Evolutionary conservation across 371 early-diverging fungal genomes (phyloP).

Genomic region (Parasitella parasitica): DNA sequence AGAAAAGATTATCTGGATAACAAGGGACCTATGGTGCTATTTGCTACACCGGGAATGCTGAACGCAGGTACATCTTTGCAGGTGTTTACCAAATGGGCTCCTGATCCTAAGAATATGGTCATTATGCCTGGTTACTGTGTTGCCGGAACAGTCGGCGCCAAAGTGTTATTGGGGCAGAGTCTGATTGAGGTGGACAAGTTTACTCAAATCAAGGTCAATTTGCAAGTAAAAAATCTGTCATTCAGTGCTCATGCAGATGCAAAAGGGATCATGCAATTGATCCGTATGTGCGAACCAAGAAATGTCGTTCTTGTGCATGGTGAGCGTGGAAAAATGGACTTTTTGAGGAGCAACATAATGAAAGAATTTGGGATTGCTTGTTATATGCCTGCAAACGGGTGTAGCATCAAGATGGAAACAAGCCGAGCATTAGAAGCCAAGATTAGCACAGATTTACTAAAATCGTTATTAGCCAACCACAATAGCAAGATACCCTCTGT

Average conservation of each 20-base stretch:
- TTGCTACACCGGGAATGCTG: conserved; percentile 96
- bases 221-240: conserved; percentile 93
- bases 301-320: conserved; percentile 99
- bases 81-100: conserved; percentile 89
- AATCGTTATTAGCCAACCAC: conserved; percentile 27
- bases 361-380: conserved; percentile 84
- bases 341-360: conserved; percentile 81
- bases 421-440: conserved; percentile 57
- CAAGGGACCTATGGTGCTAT: conserved; percentile 90
- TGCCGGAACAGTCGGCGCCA: conserved; percentile 94
- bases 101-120: conserved; percentile 88
- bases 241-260: conserved; percentile 99
- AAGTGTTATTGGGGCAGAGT: conserved; percentile 90
- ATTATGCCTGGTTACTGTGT: conserved; percentile 95
- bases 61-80: conserved; percentile 82
- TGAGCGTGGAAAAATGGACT: conserved; percentile 90
- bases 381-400: conserved; percentile 90
- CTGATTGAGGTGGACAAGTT: conserved; percentile 78
- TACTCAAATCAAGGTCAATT: conserved; percentile 80
- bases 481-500: background rate
- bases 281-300: conserved; percentile 88
- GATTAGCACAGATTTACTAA: conserved; percentile 54
- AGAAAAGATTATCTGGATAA: conserved; percentile 65
- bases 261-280: conserved; percentile 97
- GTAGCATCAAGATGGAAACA: conserved; percentile 67